Base-by-base conservation (phyloP, 257 asterid species). In the Solanum sitiens region DNA sequence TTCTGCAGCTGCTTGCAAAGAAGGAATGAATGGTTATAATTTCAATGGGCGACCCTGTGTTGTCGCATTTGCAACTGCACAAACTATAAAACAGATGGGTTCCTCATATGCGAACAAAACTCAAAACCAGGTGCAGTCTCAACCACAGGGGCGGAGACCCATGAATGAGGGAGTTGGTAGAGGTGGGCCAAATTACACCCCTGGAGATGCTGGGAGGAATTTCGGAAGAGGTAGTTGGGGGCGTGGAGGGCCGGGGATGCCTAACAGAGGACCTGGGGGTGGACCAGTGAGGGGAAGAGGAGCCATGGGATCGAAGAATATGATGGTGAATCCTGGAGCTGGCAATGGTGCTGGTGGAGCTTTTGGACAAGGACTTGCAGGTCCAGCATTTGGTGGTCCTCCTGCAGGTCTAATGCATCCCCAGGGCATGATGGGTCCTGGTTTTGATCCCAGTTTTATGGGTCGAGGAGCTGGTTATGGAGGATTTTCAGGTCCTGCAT, bases 241-340 rank as follows among this genome's bases (percentile, higher is more conserved):
- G 72, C 91, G 96, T 77, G 93, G 98, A 40, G 96, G 95, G 75
- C 93, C 93, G 87, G 98, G 93, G 83, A 87, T 86, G 80, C 91
- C 91, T 67, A 93, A 93, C 92, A 92, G 89, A 91, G 98, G 96
- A 30, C 94, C 95, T 6, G 98, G 92, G 32, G 90, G 90, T 88
- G 98, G 98, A 80, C 94, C 95, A 85, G 88, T 80, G 80, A 90
- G 95, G 83, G 95, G 94, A 30, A 91, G 95, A 91, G 95, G 93
- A 83, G 91, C 86, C 79, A 70, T 90, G 90, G 93, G 90, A 79
- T 80, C 91, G 30, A 90, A 87, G 90, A 92, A 89, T 59, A 91
- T 91, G 91, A 68, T 89, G 83, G 91, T 92, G 50, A 92, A 90
- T 89, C 92, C 91, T 86, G 93, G 92, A 39, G 84, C 88, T 4